phyloP scores from a whole-genome alignment of 352 stramenopile genomes.

The Elongisporangium anandrum region DNA sequence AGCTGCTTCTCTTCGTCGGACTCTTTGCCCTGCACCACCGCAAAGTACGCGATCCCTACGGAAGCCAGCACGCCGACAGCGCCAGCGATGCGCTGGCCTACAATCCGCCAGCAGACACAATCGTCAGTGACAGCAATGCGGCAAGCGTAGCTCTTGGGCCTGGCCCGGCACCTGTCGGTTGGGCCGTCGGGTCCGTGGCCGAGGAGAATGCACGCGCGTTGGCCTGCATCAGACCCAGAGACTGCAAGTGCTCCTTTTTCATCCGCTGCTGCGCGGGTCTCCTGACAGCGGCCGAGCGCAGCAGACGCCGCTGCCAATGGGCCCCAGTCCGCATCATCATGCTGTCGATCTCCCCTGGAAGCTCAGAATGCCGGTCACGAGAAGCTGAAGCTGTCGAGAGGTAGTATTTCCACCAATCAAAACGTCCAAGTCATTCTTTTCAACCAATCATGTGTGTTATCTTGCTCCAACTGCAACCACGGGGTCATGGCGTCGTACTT shows the following conservation, averaged over 20 bases:
- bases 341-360: not conserved
- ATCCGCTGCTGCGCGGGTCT: not conserved
- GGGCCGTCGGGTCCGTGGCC: not conserved
- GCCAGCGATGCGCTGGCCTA: not conserved
- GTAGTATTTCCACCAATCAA: not conserved
- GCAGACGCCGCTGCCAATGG: not conserved
- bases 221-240: not conserved
- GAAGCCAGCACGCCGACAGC: slow-evolving; percentile 22
- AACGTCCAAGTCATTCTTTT: not conserved
- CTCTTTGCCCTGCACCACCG: slow-evolving; percentile 37
- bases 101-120: not conserved
- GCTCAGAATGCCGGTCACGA: not conserved
- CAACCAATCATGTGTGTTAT: not conserved
- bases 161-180: not conserved
- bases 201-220: not conserved
- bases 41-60: slow-evolving; percentile 42
- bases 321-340: not conserved
- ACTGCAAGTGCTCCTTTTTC: not conserved
- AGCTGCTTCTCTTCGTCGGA: slow-evolving; percentile 48
- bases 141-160: not conserved
- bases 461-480: not conserved
- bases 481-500: not conserved
- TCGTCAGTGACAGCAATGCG: not conserved
- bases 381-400: not conserved
- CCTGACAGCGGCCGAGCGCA: not conserved